These are phyloP conservation scores for Penicillium verrucosum DNA, from an alignment of 2,329 filamentous ascomycete genomes.

Conservation along the genomic window DNA sequence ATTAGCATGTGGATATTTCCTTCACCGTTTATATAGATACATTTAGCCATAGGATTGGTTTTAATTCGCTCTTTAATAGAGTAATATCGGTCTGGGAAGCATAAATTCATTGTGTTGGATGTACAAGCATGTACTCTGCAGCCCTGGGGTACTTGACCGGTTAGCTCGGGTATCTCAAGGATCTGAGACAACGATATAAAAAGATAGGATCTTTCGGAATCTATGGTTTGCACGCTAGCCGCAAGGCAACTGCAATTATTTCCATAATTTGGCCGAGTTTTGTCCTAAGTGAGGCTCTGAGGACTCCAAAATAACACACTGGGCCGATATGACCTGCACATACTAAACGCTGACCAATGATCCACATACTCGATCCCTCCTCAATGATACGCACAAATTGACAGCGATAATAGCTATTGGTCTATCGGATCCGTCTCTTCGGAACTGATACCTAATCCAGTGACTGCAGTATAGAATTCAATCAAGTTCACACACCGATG, in stretches of 20 bases:
- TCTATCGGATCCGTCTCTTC: background rate
- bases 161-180: background rate
- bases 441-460: background rate
- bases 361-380: background rate
- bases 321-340: background rate
- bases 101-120: background rate
- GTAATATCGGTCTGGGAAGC: background rate
- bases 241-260: background rate
- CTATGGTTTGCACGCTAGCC: slow-evolving; percentile 1
- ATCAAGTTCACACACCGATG: background rate
- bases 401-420: background rate
- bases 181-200: slow-evolving; percentile 1
- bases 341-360: background rate
- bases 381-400: background rate
- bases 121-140: background rate
- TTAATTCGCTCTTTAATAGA: background rate
- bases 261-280: background rate
- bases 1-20: background rate
- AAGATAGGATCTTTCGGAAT: background rate
- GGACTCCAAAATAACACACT: background rate
- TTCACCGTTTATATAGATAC: background rate
- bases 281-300: background rate
- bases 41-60: background rate
- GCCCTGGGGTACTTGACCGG: background rate
- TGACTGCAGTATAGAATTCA: background rate